phyloP scores from a whole-genome alignment of 2,329 filamentous ascomycete species.

The Aspergillaceae sp. region DNA sequence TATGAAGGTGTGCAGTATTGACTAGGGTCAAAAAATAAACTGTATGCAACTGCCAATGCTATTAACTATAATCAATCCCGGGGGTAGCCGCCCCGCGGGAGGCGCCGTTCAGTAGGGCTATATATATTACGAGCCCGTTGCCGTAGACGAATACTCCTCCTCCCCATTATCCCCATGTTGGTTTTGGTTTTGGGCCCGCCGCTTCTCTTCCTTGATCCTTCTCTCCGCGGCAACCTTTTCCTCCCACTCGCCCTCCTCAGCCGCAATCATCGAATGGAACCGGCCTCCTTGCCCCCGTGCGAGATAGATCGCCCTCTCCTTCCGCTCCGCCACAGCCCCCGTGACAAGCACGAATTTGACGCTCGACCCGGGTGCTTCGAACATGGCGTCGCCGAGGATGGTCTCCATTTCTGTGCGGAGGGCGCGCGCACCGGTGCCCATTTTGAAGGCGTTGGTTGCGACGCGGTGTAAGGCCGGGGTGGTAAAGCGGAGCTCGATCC shows the following conservation, averaged over 20 bases:
- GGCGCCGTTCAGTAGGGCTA: too few species aligned
- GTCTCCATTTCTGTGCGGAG: slow-evolving; percentile 74
- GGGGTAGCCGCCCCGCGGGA: too few species aligned
- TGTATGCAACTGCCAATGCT: too few species aligned
- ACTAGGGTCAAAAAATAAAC: too few species aligned
- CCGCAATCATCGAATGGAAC: slow-evolving; percentile 43
- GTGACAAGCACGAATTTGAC: slow-evolving; percentile 68
- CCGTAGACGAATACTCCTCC: too few species aligned
- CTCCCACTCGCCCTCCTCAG: slow-evolving; percentile 45
- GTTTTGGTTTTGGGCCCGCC: slow-evolving; percentile 4
- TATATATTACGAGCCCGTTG: too few species aligned
- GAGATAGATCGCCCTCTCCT: slow-evolving; percentile 47
- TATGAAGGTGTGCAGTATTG: too few species aligned
- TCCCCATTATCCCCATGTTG: too few species aligned
- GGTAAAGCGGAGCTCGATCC: slow-evolving; percentile 72
- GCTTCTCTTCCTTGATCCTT: slow-evolving; percentile 21
- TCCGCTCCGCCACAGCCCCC: slow-evolving; percentile 57
- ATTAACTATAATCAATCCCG: too few species aligned
- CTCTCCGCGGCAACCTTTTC: slow-evolving; percentile 29
- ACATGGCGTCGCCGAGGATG: slow-evolving; percentile 71
- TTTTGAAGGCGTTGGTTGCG: slow-evolving; percentile 58
- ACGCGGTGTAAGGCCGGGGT: slow-evolving; percentile 71
- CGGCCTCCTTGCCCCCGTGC: slow-evolving; percentile 43
- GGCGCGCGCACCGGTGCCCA: slow-evolving; percentile 71
- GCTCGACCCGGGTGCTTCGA: slow-evolving; percentile 59